phyloP scores from a whole-genome alignment of 1,284 basidiomycete species.

The Meripilus lineatus region DNA sequence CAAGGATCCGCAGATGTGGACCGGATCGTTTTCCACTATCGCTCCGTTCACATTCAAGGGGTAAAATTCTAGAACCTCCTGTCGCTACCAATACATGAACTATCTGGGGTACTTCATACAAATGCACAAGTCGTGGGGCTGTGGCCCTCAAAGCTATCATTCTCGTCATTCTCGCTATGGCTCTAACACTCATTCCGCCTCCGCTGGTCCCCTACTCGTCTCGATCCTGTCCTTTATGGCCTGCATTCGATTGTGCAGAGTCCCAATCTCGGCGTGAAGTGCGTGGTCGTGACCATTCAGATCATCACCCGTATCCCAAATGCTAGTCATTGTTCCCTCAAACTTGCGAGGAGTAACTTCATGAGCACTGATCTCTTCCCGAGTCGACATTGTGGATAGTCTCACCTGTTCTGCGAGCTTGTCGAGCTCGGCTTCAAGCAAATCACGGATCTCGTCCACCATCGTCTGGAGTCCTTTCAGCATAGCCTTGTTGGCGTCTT shows the following conservation, averaged over 20 bases:
- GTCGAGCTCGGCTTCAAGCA: background rate
- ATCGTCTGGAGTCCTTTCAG: too few relatives aligned
- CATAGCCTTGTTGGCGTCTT: too few relatives aligned
- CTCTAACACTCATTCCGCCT: background rate
- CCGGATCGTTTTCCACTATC: background rate
- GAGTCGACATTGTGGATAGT: background rate
- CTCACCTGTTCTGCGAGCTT: background rate
- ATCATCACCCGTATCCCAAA: background rate
- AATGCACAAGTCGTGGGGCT: background rate
- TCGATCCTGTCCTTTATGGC: too few relatives aligned
- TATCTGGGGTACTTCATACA: background rate
- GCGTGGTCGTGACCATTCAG: too few relatives aligned
- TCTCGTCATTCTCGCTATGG: background rate
- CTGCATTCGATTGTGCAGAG: background rate
- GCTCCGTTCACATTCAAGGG: background rate
- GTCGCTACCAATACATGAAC: background rate
- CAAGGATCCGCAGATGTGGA: too few relatives aligned
- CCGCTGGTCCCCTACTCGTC: too few relatives aligned
- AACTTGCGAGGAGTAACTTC: too few relatives aligned
- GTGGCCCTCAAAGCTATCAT: background rate
- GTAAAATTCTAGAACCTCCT: background rate
- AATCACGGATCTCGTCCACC: background rate
- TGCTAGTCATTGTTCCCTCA: background rate
- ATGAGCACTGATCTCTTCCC: background rate
- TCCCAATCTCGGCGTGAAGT: background rate